Base-by-base conservation (phyloP, 2,329 filamentous ascomycete genomes). In the Cordyceps cateniannulata region DNA sequence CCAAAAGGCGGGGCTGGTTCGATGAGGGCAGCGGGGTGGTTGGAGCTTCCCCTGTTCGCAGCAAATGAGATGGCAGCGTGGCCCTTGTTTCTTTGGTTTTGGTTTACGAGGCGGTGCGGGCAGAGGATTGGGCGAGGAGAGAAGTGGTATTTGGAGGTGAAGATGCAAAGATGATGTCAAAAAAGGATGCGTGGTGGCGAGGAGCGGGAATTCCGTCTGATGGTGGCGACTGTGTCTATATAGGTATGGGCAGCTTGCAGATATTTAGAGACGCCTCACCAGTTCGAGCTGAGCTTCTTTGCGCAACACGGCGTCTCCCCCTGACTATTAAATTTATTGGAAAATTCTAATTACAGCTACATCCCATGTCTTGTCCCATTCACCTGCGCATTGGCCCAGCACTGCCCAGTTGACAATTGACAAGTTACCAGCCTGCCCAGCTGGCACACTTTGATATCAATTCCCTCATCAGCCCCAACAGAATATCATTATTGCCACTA, bases 1-100 rank as follows among this genome's bases (percentile, higher is more conserved):
- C 38, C 44, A 47, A 59, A 22, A 59, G 56, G 56, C 56, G 56
- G 56, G 56, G 56, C 56, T 52, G 25, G 32, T 58, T 59, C 48
- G 56, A 59, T 59, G 56, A 60, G 40, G 24, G 45, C 38, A 52
- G 44, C 49, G 59, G 59, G 59, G 51, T 61, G 51, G 59, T 61
- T 61, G 59, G 59, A 61, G 44, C 40, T 48, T 42, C 59, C 59
- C 59, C 51, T 49, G 50, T 25, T 49, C 6, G 42, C 32, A 54
- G 50, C 51, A 61, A 60, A 61, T 61, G 58, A 64, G 52, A 53
- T 51, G 32, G 51, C 59, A 38, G 50, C 50, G 51, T 61, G 52
- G 35, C 32, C 59, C 22, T 58, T n/a, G 18, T 51, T 48, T 35
- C 32, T 24, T 61, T 53, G 29, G 6, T 55, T 52, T 12, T 62